Evolutionary conservation across 1,139 yeast genomes (phyloP).

Genomic region (Saccharomyces hybrid): DNA sequence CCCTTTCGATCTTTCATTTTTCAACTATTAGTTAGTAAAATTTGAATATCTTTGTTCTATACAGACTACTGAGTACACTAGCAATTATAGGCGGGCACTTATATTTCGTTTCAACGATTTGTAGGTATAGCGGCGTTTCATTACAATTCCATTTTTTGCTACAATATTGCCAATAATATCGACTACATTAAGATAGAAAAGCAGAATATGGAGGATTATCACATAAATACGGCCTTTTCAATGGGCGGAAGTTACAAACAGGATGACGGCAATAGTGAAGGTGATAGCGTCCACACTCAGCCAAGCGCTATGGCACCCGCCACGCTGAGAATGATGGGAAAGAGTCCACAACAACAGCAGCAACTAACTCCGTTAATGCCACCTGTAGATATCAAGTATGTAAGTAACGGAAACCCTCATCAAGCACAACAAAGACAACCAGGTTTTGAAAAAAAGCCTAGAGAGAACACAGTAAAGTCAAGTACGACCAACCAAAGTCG

Average conservation of each 20-base stretch:
- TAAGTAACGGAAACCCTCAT: not conserved
- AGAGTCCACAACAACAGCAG: slow-evolving; percentile 20
- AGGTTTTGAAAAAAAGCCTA: not conserved
- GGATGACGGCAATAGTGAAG: not conserved
- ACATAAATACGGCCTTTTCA: slow-evolving; percentile 28
- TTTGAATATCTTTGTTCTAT: not conserved
- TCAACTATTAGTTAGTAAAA: not conserved
- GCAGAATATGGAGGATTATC: slow-evolving; percentile 25
- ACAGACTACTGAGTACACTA: not conserved
- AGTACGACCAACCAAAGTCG: too few relatives aligned
- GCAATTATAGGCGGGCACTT: not conserved
- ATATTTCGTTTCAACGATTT: not conserved
- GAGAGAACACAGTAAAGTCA: not conserved
- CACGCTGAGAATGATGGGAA: slow-evolving; percentile 65
- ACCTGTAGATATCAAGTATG: not conserved
- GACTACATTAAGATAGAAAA: too few relatives aligned
- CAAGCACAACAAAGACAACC: slow-evolving; percentile 4
- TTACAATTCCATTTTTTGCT: not conserved
- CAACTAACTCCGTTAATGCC: slow-evolving; percentile 20
- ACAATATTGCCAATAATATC: not conserved
- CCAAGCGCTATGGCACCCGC: slow-evolving; percentile 46
- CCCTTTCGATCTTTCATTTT: not conserved
- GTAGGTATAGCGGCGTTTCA: not conserved
- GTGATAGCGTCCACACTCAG: not conserved
- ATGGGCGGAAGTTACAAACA: slow-evolving; percentile 17